Evolutionary conservation across 768 basidiomycete species (phyloP).

Genomic region (Agrocybe praecox): DNA sequence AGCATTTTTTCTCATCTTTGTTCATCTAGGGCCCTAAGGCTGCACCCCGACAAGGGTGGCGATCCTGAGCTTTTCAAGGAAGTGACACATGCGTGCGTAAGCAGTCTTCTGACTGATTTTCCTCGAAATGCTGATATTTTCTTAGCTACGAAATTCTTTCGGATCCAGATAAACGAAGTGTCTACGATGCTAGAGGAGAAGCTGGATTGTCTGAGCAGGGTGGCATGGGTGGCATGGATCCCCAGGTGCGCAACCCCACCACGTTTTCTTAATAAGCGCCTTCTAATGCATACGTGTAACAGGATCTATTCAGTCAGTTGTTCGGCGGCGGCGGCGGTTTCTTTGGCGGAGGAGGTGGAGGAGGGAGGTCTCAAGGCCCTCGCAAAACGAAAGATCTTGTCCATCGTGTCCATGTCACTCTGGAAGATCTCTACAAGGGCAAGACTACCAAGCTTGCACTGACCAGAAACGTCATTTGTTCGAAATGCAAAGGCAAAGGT

Average conservation of each 20-base stretch:
- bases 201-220: conserved; percentile 86
- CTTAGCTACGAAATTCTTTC: conserved; percentile 90
- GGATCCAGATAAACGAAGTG: conserved; percentile 76
- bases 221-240: conserved; percentile 95
- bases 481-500: conserved; percentile 93
- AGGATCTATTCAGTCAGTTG: conserved; percentile 97
- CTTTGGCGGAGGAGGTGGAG: conserved; percentile 72
- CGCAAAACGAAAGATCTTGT: conserved; percentile 98
- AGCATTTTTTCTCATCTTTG: conserved; percentile 10
- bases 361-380: conserved; percentile 68
- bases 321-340: conserved; percentile 86
- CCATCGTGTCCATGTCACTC: conserved; percentile 93
- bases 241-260: conserved; percentile 60
- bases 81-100: conserved; percentile 90
- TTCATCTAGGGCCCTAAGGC: conserved; percentile 66
- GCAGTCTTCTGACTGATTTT: not conserved
- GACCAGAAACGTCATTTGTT: conserved; percentile 92
- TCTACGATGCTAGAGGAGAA: conserved; percentile 93
- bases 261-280: not conserved
- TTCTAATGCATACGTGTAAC: conserved; percentile 11
- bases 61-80: conserved; percentile 98
- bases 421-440: conserved; percentile 98
- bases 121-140: conserved; percentile 1
- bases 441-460: conserved; percentile 98
- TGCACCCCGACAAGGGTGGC: conserved; percentile 94